Percentiles rank a stretch among this genome's conserved stretches.
Evolutionary conservation across 352 stramenopile species (phyloP).

Genomic region (Globisporangium solare): DNA sequence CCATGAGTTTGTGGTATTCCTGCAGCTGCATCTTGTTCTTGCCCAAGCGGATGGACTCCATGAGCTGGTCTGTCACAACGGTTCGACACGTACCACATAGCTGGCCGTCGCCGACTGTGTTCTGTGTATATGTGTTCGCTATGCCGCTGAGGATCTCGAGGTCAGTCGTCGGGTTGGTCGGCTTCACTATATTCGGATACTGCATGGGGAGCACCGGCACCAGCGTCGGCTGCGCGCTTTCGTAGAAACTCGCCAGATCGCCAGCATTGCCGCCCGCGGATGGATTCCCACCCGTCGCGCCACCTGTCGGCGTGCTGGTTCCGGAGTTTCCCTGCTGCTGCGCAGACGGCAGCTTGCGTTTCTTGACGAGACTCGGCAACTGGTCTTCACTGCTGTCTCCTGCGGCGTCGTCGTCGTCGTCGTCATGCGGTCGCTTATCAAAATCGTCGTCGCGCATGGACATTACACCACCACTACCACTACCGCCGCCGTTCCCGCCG

Average conservation of each 20-base stretch:
- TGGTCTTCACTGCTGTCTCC: conserved; percentile 18
- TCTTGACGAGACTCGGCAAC: conserved; percentile 28
- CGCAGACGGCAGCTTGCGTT: conserved; percentile 37
- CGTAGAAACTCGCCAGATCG: conserved; percentile 66
- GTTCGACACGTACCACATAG: conserved; percentile 59
- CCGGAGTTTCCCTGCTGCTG: conserved; percentile 11
- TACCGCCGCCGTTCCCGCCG: conserved; percentile 9
- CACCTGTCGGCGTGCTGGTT: conserved; percentile 13
- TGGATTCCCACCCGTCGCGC: neutral
- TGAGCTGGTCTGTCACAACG: conserved; percentile 67
- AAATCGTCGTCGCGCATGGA: conserved; percentile 11
- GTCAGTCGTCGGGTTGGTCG: conserved; percentile 30
- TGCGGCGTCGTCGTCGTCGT: conserved; percentile 21
- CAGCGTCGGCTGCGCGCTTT: conserved; percentile 30
- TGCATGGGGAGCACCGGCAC: conserved; percentile 62
- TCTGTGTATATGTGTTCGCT: conserved; percentile 76
- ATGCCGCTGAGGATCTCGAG: conserved; percentile 84
- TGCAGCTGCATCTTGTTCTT: conserved; percentile 66
- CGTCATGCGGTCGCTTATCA: conserved; percentile 14
- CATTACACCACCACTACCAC: conserved; percentile 5
- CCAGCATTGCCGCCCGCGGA: neutral
- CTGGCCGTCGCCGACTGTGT: conserved; percentile 32
- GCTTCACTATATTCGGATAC: conserved; percentile 30
- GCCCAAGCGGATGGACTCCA: conserved; percentile 69
- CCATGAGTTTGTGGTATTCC: conserved; percentile 40